Evolutionary conservation across 129 eudicot species (phyloP).

Genomic region (Smallanthus sonchifolius): DNA sequence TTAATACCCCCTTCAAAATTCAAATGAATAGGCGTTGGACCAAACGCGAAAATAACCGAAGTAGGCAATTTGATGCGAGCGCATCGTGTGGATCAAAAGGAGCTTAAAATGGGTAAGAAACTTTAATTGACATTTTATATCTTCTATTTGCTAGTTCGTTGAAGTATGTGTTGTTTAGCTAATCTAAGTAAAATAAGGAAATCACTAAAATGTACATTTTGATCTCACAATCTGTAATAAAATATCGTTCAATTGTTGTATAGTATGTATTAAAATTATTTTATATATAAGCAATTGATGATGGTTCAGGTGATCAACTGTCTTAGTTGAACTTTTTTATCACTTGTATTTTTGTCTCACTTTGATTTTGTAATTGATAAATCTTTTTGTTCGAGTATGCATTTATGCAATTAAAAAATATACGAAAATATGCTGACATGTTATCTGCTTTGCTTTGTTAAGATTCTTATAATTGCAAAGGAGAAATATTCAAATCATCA

Average conservation of each 20-base stretch:
- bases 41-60: no score
- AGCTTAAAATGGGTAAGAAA: conserved; percentile 90
- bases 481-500: neutral
- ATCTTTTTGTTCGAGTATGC: neutral
- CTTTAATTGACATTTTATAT: neutral
- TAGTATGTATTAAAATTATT: no score
- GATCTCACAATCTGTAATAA: no score
- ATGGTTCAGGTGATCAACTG: neutral
- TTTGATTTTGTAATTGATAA: neutral
- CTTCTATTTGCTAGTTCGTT: neutral
- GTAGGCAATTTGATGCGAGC: conserved; percentile 44
- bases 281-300: neutral
- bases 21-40: no score
- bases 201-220: no score
- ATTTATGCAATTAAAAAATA: neutral
- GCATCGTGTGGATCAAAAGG: conserved; percentile 80
- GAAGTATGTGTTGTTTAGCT: neutral
- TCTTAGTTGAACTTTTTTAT: neutral
- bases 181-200: neutral
- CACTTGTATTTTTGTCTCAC: neutral
- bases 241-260: no score
- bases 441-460: neutral
- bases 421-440: neutral
- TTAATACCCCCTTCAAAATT: no score
- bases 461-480: neutral